These are phyloP conservation scores for Ceratocystis papillata DNA, from an alignment of 2,329 filamentous ascomycete species.

Conservation along the genomic window DNA sequence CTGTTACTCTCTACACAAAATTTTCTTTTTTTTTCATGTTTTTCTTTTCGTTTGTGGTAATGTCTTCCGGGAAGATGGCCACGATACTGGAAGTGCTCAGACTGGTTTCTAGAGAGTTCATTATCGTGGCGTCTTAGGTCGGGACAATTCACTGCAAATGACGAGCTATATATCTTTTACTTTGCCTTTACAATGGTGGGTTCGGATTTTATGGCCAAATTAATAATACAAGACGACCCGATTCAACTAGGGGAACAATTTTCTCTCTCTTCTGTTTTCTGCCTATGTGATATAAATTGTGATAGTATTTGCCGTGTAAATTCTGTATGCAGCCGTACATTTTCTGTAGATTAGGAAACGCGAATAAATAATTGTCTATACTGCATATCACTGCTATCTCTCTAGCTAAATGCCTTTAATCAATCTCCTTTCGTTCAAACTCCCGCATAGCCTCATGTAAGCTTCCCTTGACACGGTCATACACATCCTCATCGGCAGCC, in stretches of 20 bases:
- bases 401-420: not conserved
- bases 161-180: not conserved
- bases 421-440: conserved; percentile 19
- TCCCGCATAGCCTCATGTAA: conserved; percentile 28
- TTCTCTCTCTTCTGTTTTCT: not conserved
- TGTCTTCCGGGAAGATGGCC: not conserved
- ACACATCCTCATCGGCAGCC: conserved; percentile 39
- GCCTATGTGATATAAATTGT: not conserved
- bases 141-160: not conserved
- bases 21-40: conserved; percentile 10
- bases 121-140: not conserved
- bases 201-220: not conserved
- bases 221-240: conserved; percentile 23
- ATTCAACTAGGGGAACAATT: conserved; percentile 23
- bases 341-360: too few relatives aligned
- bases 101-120: not conserved
- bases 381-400: too few relatives aligned
- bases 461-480: conserved; percentile 32
- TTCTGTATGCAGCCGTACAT: not conserved
- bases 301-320: not conserved
- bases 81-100: not conserved
- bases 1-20: conserved; percentile 24
- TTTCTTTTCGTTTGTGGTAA: not conserved
- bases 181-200: not conserved
- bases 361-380: too few relatives aligned